phyloP scores from a whole-genome alignment of 305 asterid genomes.

The Striga hermonthica region DNA sequence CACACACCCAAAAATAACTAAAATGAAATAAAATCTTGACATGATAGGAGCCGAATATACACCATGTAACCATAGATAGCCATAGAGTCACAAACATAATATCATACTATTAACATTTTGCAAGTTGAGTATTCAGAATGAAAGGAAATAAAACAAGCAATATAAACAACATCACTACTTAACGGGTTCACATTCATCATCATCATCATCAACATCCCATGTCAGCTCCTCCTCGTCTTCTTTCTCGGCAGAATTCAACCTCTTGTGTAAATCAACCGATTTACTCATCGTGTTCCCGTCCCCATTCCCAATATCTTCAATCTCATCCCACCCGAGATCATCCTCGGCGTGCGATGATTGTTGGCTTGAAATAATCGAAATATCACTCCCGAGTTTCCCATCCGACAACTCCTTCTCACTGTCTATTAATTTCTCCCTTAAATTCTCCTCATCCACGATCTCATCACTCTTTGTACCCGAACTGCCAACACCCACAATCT shows the following conservation, averaged over 20 bases:
- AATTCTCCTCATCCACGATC: conserved; percentile 39
- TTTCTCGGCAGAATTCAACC: conserved; percentile 49
- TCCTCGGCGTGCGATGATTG: conserved; percentile 58
- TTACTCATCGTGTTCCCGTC: conserved; percentile 47
- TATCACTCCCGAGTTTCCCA: conserved; percentile 74
- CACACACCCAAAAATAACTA: neutral
- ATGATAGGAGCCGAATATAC: conserved; percentile 28
- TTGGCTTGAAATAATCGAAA: conserved; percentile 69
- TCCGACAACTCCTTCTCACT: conserved; percentile 62
- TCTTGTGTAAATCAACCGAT: conserved; percentile 42
- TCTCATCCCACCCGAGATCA: conserved; percentile 88
- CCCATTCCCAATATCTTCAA: conserved; percentile 66
- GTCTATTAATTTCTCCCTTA: conserved; percentile 28
- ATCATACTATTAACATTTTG: conserved; percentile 28
- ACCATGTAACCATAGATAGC: conserved; percentile 16
- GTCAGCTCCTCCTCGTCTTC: conserved; percentile 63
- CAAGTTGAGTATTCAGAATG: conserved; percentile 20
- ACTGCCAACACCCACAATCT: conserved; percentile 33
- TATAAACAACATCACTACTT: conserved; percentile 37
- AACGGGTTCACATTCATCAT: conserved; percentile 47
- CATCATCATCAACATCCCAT: conserved; percentile 75
- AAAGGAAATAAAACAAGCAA: neutral
- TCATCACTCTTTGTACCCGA: conserved; percentile 43
- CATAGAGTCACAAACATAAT: neutral
- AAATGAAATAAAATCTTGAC: no score